Base-by-base conservation (phyloP, 225 moss, liverwort and hornwort genomes). In the Lunularia cruciata region DNA sequence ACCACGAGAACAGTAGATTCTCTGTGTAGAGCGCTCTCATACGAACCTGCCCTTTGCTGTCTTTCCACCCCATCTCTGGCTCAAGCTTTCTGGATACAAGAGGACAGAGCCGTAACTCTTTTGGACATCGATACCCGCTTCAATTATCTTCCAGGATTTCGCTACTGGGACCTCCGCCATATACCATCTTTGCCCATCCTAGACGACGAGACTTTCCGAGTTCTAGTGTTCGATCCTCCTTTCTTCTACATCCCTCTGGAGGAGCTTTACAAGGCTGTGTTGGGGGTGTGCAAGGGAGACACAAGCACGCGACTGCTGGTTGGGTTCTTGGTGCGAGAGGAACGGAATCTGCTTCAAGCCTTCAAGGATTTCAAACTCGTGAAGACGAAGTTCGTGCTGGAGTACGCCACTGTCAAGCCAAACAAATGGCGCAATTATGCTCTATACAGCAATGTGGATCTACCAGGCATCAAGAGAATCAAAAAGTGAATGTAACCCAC, bases 341-440 rank as follows among this genome's bases (percentile, higher is more conserved):
- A 89, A 66, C 77, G 65, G 2, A 82, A 20, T 46, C 78, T 87
- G 74, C 64, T 91, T 14, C 71, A 75, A 30, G 42, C 38, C 0
- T 89, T 91, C 60, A 61, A 73, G 57, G 79, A 82, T 16, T 91
- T 89, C 60, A 59, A 72, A 22, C 83, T 91, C 2, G 19, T 28
- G 76, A 75, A 73, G 75, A 91, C 91, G 1, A 91, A 87, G 62
- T 89, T 91, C 6, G 65, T 67, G 62, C 59, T 91, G 33, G 86
- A 91, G 57, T 91, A 88, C 25, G 86, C 86, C 11, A 88, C 76
- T 3, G 86, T 91, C 72, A 91, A 88, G 55, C 64, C 83, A 10
- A 87, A 85, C 65, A 91, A 91, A 59, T 91, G 91, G 91, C 73
- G 82, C 18, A 91, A 89, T 35, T 85, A 89, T 31, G 89, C 87